Percentiles rank a stretch among this genome's conserved stretches.
Evolutionary conservation across 2,329 filamentous ascomycete species (phyloP).

Genomic region (Trichophyton schoenleinii): DNA sequence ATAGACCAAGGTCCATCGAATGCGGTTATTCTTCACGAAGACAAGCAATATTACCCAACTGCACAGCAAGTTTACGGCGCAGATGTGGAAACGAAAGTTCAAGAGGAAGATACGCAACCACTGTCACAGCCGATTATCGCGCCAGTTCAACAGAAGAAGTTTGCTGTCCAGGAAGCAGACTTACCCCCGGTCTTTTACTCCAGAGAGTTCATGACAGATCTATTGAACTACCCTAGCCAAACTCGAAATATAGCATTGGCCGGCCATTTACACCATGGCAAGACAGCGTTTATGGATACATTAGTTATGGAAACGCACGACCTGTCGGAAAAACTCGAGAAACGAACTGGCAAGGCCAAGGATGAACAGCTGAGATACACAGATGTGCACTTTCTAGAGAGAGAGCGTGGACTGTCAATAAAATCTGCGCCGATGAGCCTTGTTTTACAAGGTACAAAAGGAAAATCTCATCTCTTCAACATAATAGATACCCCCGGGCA

Average conservation of each 20-base stretch:
- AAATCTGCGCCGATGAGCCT: conserved; percentile 93
- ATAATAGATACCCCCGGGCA: conserved; percentile 93
- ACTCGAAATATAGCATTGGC: conserved; percentile 84
- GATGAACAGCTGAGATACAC: conserved; percentile 93
- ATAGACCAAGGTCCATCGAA: conserved; percentile 77
- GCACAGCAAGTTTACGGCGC: conserved; percentile 88
- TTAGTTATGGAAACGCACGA: conserved; percentile 91
- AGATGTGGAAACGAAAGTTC: conserved; percentile 88
- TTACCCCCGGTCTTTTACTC: conserved; percentile 80
- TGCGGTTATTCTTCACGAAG: conserved; percentile 93
- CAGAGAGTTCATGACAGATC: conserved; percentile 81
- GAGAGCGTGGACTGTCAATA: conserved; percentile 78
- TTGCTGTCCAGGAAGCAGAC: conserved; percentile 82
- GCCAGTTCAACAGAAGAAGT: conserved; percentile 89
- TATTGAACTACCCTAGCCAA: conserved; percentile 93
- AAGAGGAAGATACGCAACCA: conserved; percentile 93
- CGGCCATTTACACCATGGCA: conserved; percentile 91
- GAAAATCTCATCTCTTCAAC: conserved; percentile 91
- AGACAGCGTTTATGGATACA: conserved; percentile 98
- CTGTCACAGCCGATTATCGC: conserved; percentile 87
- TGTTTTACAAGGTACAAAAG: conserved; percentile 72
- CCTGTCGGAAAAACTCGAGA: conserved; percentile 63
- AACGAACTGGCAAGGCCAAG: conserved; percentile 63
- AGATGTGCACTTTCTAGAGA: conserved; percentile 77
- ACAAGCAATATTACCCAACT: conserved; percentile 99